These are phyloP conservation scores for Cornus kousa DNA, from an alignment of 148 eudicot genomes.

Conservation along the genomic window DNA sequence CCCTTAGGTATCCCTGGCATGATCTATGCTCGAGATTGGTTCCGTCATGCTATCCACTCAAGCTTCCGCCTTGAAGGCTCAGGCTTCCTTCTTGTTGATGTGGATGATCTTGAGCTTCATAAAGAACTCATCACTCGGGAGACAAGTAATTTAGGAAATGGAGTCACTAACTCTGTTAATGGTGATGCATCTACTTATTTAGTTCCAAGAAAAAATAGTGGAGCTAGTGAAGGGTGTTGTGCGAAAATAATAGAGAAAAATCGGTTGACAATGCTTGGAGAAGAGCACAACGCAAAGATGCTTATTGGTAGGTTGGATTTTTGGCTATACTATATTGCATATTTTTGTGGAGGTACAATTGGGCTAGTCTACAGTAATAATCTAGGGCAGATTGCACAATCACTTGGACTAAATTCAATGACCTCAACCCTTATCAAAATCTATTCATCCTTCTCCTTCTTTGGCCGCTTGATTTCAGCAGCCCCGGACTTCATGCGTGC, in stretches of 20 bases:
- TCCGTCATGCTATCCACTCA: slow-evolving; percentile 36
- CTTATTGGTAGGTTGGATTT: slow-evolving; percentile 70
- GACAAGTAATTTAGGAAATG: slow-evolving; percentile 18
- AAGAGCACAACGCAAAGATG: slow-evolving; percentile 60
- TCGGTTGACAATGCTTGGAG: slow-evolving; percentile 66
- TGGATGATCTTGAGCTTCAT: slow-evolving; percentile 62
- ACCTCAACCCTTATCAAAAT: slow-evolving; percentile 63
- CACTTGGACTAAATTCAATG: slow-evolving; percentile 60
- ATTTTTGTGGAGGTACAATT: slow-evolving; percentile 87
- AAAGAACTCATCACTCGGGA: slow-evolving; percentile 37
- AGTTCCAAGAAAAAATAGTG: slow-evolving; percentile 9
- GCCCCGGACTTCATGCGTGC: slow-evolving; percentile 71
- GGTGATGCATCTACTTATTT: slow-evolving; percentile 15
- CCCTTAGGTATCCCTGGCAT: slow-evolving; percentile 67
- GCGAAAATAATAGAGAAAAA: slow-evolving; percentile 38
- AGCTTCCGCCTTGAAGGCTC: slow-evolving; percentile 48
- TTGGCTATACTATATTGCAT: slow-evolving; percentile 81
- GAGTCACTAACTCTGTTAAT: slow-evolving; percentile 12
- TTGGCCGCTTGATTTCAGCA: slow-evolving; percentile 84
- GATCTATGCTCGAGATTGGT: slow-evolving; percentile 68
- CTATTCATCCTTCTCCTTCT: slow-evolving; percentile 93
- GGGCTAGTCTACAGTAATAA: slow-evolving; percentile 88
- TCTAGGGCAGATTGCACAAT: slow-evolving; percentile 85
- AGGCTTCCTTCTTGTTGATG: slow-evolving; percentile 58
- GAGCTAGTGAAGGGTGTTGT: slow-evolving; percentile 32